These are phyloP conservation scores for Coemansia sp. DNA, from an alignment of 192 early-diverging fungal species.

Conservation along the genomic window DNA sequence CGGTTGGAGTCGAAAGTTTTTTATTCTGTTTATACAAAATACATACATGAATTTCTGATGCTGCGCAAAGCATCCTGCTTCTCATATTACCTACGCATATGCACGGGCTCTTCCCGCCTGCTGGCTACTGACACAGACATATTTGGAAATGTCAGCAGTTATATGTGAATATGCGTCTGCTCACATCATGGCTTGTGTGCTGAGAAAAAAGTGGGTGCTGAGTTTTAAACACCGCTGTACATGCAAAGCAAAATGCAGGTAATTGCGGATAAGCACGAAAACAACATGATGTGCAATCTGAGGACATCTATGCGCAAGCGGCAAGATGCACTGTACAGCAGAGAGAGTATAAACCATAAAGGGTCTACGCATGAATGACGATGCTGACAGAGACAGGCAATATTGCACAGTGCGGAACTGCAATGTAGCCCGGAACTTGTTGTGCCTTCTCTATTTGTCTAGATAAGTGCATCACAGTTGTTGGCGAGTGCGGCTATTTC, in stretches of 20 bases:
- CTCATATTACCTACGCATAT: not conserved
- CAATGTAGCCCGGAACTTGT: not conserved
- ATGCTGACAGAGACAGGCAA: not conserved
- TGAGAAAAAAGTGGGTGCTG: not conserved
- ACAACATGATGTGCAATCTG: not conserved
- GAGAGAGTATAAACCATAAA: not conserved
- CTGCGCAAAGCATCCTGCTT: not conserved
- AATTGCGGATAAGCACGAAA: not conserved
- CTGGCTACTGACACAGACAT: slow-evolving; percentile 10
- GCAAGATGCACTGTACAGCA: not conserved
- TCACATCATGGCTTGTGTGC: not conserved
- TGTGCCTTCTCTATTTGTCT: not conserved
- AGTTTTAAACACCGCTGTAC: not conserved
- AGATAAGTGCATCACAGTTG: not conserved
- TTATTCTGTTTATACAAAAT: not conserved
- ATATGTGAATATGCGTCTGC: slow-evolving; percentile 7
- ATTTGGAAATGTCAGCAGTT: slow-evolving; percentile 10
- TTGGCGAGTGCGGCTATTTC: not conserved
- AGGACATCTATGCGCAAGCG: not conserved
- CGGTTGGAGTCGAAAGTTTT: not conserved
- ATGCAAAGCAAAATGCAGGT: not conserved
- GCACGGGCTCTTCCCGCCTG: slow-evolving; percentile 7
- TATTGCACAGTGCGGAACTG: slow-evolving; percentile 5
- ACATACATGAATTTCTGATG: not conserved
- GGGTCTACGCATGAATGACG: not conserved